Evolutionary conservation across 495 filamentous ascomycete species (phyloP).

Genomic region (Melanomma pulvis-pyrius): DNA sequence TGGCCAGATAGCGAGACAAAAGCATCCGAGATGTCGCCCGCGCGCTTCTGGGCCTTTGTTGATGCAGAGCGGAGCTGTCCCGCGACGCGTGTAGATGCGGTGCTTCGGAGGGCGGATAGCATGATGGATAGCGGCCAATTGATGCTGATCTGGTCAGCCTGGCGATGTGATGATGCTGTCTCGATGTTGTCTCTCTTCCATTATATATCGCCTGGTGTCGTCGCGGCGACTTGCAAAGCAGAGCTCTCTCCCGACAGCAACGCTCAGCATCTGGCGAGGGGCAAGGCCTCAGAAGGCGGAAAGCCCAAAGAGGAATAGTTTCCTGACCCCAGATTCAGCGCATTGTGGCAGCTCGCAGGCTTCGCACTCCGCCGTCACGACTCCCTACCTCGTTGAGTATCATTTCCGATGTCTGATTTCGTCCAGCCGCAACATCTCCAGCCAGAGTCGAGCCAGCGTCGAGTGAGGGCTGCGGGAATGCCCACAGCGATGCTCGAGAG

Average conservation of each 20-base stretch:
- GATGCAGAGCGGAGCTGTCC: slow-evolving; percentile 31
- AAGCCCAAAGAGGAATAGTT: slow-evolving; percentile 9
- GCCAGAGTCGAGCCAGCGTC: too few species aligned
- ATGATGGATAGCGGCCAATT: slow-evolving; percentile 8
- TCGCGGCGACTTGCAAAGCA: not conserved
- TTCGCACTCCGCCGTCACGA: not conserved
- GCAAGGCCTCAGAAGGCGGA: slow-evolving; percentile 1
- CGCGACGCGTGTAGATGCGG: not conserved
- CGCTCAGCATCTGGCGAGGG: slow-evolving; percentile 3
- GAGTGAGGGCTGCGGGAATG: not conserved
- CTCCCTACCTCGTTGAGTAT: not conserved
- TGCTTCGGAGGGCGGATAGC: slow-evolving; percentile 20
- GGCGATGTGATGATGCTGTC: not conserved
- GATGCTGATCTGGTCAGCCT: not conserved
- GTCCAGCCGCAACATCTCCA: not conserved
- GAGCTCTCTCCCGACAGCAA: not conserved
- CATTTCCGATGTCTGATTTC: not conserved
- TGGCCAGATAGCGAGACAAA: slow-evolving; percentile 79
- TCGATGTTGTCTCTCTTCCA: not conserved
- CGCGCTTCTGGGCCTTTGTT: slow-evolving; percentile 41
- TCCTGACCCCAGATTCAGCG: not conserved
- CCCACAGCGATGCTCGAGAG: not conserved
- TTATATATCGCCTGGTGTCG: slow-evolving; percentile 6
- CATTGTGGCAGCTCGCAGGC: not conserved
- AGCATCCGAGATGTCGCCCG: slow-evolving; percentile 79